Evolutionary conservation across 805 yeast species (phyloP), one percentile per base, ranked within the genome.

Genomic region (Metschnikowia aberdeeniae): DNA sequence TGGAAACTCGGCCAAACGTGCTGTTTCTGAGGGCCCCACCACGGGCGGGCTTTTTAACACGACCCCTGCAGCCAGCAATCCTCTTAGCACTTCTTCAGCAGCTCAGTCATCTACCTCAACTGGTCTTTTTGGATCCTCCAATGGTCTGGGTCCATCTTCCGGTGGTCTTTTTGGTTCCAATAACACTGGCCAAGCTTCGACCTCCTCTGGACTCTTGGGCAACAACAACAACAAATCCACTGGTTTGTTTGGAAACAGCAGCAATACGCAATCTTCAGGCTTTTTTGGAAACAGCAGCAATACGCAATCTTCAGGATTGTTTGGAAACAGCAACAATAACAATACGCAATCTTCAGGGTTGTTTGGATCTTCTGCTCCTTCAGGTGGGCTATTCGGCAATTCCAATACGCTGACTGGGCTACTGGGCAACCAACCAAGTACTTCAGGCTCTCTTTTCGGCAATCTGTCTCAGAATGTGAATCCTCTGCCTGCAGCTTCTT

Each of bases 41-140:
- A 33, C 34, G 17, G 32, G 32, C 11, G 40, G 40, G 19, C 41
- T 38, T n/a, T 41, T 35, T 39, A 45, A 34, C 27, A 5, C 33
- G 13, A 31, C 26, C 5, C 31, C 31, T n/a, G 35, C 41, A 17
- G 30, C 40, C 14, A 36, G 37, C 11, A 41, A 41, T 12, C 47
- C 36, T 13, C 41, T 44, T 35, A 43, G 47, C 14, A 34, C 36
- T 28, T 29, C 45, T 22, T 13, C 46, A 3, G 8, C 34, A 9
- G 28, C 38, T 5, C 35, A 29, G 12, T 13, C 30, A 4, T 35
- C 40, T 11, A 14, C 26, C 3, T 24, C 36, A 9, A 42, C 40
- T 17, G 11, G 73, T 64, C n/a, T 65, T 59, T 35, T 64, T 60
- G 14, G 64, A 52, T 20, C 53, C 53, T 2, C 54, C 55, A 26